Conservation (phyloP, 129 eudicot genomes). For the Flaveria linearis region DNA sequence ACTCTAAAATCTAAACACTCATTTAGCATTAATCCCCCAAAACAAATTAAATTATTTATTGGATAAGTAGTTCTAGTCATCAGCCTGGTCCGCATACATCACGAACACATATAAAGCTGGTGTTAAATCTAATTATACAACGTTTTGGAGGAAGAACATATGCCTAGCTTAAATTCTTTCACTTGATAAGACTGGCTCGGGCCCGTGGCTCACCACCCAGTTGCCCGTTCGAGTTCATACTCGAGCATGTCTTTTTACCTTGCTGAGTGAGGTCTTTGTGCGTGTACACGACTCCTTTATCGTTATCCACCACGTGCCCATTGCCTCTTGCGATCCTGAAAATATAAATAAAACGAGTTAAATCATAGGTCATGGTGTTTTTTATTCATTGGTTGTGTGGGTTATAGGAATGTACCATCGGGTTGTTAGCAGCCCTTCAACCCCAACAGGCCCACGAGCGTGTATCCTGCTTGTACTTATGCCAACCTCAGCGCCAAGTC, state of each 20-base stretch:
- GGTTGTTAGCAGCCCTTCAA: slow-evolving; percentile 93
- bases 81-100: slow-evolving; percentile 41
- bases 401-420: slow-evolving; percentile 56
- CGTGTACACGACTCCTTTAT: slow-evolving; percentile 74
- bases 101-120: slow-evolving; percentile 41
- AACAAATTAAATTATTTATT: slow-evolving; percentile 23
- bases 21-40: slow-evolving; percentile 26
- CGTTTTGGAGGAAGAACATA: slow-evolving; percentile 23
- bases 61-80: slow-evolving; percentile 10
- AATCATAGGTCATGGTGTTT: not conserved
- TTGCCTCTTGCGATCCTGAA: slow-evolving; percentile 66
- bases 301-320: slow-evolving; percentile 88
- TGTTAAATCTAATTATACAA: slow-evolving; percentile 32
- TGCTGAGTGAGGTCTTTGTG: slow-evolving; percentile 67
- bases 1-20: slow-evolving; percentile 4
- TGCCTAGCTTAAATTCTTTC: slow-evolving; percentile 20
- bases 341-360: slow-evolving; percentile 2
- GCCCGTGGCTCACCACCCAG: slow-evolving; percentile 20
- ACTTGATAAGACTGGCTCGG: slow-evolving; percentile 25
- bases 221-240: slow-evolving; percentile 17
- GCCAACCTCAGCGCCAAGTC: slow-evolving; percentile 99
- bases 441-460: slow-evolving; percentile 99
- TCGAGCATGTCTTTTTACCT: slow-evolving; percentile 18
- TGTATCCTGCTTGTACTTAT: slow-evolving; percentile 97
- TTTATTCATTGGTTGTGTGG: not conserved